Percentiles rank a stretch among this genome's conserved stretches.
Conservation (phyloP, 768 basidiomycete genomes). For the Steccherinum ochraceum region DNA sequence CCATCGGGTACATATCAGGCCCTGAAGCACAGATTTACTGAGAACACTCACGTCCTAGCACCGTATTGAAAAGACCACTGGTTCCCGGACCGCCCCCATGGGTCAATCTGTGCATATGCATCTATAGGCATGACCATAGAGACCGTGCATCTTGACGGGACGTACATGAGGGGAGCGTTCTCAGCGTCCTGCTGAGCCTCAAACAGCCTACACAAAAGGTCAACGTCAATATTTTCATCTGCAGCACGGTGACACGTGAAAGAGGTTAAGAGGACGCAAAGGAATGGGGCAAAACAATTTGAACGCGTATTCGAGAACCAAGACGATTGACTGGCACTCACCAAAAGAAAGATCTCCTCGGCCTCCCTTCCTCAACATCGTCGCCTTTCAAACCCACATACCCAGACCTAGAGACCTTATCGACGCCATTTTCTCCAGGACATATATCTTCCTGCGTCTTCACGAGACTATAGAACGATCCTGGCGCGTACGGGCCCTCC, state of each 20-base stretch:
- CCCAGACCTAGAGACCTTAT: conserved; percentile 18
- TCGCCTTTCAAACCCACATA: conserved; percentile 27
- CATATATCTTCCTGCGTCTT: conserved; percentile 5
- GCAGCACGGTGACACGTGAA: background rate
- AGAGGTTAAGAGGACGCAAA: background rate
- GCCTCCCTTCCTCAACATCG: conserved; percentile 10
- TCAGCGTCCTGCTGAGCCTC: conserved; percentile 22
- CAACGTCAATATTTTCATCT: too few species aligned
- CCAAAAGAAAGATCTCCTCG: conserved; percentile 15
- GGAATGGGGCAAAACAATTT: too few species aligned
- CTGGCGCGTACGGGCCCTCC: too few species aligned
- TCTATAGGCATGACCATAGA: background rate
- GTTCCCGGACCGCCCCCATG: conserved; percentile 31
- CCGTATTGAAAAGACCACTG: conserved; percentile 23
- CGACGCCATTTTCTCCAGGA: background rate
- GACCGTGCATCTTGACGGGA: background rate
- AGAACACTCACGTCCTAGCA: conserved; percentile 14
- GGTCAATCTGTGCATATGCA: conserved; percentile 19
- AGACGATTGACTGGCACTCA: background rate
- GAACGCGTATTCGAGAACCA: background rate
- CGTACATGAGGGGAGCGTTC: conserved; percentile 27
- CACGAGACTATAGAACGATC: background rate
- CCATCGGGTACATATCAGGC: too few species aligned
- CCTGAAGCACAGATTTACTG: too few species aligned
- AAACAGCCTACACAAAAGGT: conserved; percentile 24